These are phyloP conservation scores for Fomitopsis palustris DNA, from an alignment of 1,284 basidiomycete species.

Conservation along the genomic window DNA sequence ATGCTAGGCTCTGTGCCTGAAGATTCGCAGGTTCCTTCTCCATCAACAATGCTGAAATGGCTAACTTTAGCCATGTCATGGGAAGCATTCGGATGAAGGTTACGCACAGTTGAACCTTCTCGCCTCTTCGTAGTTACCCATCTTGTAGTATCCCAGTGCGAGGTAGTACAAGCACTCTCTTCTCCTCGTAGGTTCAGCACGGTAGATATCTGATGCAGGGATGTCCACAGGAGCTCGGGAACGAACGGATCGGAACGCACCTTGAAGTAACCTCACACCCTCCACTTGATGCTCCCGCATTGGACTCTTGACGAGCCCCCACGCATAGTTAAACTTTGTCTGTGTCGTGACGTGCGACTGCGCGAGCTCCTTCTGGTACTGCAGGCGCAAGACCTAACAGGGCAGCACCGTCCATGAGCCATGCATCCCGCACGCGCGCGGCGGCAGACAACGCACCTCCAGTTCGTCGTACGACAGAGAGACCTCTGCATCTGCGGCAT, in stretches of 20 bases:
- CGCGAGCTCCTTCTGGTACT: constrained; percentile 86
- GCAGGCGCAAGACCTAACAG: constrained; percentile 71
- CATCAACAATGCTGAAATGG: constrained; percentile 75
- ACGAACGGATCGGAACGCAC: constrained; percentile 38
- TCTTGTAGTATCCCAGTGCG: constrained; percentile 95
- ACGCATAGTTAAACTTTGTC: constrained; percentile 98
- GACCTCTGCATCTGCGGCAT: constrained; percentile 92
- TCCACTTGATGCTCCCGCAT: constrained; percentile 82
- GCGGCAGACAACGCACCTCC: constrained; percentile 48
- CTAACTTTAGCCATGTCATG: background rate
- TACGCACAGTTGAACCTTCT: constrained; percentile 89
- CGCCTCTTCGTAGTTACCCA: constrained; percentile 93
- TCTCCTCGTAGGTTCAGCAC: constrained; percentile 81
- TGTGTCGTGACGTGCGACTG: constrained; percentile 90
- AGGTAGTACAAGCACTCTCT: constrained; percentile 98
- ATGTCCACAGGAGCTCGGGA: background rate
- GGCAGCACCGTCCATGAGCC: constrained; percentile 2
- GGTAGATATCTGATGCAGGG: constrained; percentile 77
- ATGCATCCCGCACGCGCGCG: background rate
- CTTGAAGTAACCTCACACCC: constrained; percentile 90
- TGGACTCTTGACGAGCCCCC: constrained; percentile 92
- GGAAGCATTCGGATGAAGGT: background rate
- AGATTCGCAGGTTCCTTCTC: constrained; percentile 94
- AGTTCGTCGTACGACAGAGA: constrained; percentile 89
- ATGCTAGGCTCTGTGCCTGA: constrained; percentile 85